These are phyloP conservation scores for Yarrowia sp. DNA, from an alignment of 805 yeast genomes.

Conservation along the genomic window DNA sequence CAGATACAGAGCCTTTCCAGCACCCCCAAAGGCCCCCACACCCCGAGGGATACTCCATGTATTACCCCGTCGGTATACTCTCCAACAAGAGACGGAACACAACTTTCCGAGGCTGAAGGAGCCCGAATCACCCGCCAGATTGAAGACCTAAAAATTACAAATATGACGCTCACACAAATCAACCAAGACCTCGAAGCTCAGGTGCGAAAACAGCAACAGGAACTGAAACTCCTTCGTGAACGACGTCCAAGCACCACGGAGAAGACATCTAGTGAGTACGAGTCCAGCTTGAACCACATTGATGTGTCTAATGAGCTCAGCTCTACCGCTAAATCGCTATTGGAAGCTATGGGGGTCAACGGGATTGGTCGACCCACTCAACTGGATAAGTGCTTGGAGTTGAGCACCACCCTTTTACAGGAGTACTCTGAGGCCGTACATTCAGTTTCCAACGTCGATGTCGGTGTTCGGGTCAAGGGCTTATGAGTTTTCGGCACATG, in stretches of 20 bases:
- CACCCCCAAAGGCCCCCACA: background rate
- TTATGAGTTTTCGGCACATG: background rate
- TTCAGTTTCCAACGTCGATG: background rate
- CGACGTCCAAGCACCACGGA: background rate
- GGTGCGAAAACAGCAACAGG: constrained; percentile 16
- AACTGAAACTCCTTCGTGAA: background rate
- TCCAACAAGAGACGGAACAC: background rate
- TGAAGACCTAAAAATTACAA: constrained; percentile 13
- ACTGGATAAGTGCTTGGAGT: constrained; percentile 3
- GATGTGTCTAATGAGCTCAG: background rate
- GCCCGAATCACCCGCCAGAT: constrained; percentile 14
- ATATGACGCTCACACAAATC: constrained; percentile 14
- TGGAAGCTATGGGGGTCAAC: background rate
- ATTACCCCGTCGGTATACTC: background rate
- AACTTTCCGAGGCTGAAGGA: constrained; percentile 7
- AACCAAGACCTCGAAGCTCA: constrained; percentile 5
- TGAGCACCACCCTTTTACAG: background rate
- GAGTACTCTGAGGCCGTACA: constrained; percentile 5
- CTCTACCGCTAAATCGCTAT: background rate
- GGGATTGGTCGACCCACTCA: constrained; percentile 6
- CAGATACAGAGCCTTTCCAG: background rate
- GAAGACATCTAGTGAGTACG: background rate
- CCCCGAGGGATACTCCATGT: background rate
- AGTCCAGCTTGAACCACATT: background rate
- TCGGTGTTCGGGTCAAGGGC: background rate